These are phyloP conservation scores for Bonia amplexicaulis DNA, from an alignment of 176 grass and related monocot species.

Conservation along the genomic window DNA sequence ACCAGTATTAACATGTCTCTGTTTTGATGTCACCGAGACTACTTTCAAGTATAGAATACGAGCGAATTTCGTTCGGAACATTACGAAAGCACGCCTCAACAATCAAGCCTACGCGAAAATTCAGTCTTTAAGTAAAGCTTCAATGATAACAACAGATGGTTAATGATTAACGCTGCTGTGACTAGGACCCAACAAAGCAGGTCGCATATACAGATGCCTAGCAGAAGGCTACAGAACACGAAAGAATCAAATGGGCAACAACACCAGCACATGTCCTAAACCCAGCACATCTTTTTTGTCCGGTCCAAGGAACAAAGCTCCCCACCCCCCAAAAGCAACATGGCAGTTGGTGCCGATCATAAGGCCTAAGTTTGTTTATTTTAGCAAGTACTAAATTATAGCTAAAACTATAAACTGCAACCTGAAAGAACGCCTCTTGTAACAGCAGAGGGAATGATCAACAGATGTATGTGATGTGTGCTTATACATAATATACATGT, in stretches of 20 bases:
- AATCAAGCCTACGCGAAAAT: conserved; percentile 15
- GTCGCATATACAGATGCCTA: neutral
- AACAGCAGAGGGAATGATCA: neutral
- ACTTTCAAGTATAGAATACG: neutral
- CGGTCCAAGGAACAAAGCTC: conserved; percentile 37
- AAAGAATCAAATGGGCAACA: neutral
- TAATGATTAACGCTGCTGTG: conserved; percentile 9
- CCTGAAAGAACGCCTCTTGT: neutral
- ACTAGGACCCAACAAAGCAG: conserved; percentile 21
- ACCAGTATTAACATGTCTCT: neutral
- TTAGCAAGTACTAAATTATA: no score
- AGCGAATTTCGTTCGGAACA: neutral
- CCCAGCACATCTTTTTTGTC: conserved; percentile 26
- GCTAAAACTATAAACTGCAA: no score
- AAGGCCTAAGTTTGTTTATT: neutral
- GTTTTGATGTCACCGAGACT: neutral
- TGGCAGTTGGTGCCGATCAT: conserved; percentile 14
- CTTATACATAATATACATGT: neutral
- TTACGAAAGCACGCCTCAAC: neutral
- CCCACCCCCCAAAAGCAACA: neutral
- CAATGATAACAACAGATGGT: conserved; percentile 32
- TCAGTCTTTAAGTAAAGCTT: conserved; percentile 35
- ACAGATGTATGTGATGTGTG: conserved; percentile 16
- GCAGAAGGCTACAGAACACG: neutral
- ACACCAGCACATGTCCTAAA: conserved; percentile 6